phyloP scores from a whole-genome alignment of 1,139 yeast genomes.

The Chernovozyma aurita region DNA sequence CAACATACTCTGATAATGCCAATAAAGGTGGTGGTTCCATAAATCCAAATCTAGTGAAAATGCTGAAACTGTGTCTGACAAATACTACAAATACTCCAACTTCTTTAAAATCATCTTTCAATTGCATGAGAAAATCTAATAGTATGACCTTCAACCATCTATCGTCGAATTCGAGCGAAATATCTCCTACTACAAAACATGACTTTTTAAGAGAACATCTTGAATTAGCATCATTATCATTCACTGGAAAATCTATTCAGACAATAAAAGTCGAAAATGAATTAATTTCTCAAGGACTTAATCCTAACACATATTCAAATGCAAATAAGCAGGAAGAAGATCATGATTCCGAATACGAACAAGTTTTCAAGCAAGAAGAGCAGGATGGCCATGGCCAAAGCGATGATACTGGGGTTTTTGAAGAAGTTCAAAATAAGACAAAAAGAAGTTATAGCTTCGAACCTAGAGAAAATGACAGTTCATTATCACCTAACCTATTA shows the following conservation, averaged over 20 bases:
- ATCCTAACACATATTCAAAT: slow-evolving; percentile 26
- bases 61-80: not conserved
- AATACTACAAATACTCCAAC: not conserved
- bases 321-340: not conserved
- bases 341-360: not conserved
- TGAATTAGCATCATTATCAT: slow-evolving; percentile 50
- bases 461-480: not conserved
- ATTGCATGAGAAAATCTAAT: not conserved
- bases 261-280: slow-evolving; percentile 48
- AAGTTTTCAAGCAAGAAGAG: not conserved
- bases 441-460: slow-evolving; percentile 5
- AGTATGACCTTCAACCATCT: not conserved
- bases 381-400: not conserved
- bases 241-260: slow-evolving; percentile 47
- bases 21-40: not conserved
- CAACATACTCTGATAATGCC: not conserved
- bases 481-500: not conserved
- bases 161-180: not conserved
- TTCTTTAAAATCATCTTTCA: not conserved
- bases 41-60: not conserved
- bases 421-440: not conserved
- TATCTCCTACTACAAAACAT: slow-evolving; percentile 7
- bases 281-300: slow-evolving; percentile 45
- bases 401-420: not conserved
- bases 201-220: slow-evolving; percentile 35